Conservation (phyloP, 2,329 filamentous ascomycete species). For the Remersonia thermophila region DNA sequence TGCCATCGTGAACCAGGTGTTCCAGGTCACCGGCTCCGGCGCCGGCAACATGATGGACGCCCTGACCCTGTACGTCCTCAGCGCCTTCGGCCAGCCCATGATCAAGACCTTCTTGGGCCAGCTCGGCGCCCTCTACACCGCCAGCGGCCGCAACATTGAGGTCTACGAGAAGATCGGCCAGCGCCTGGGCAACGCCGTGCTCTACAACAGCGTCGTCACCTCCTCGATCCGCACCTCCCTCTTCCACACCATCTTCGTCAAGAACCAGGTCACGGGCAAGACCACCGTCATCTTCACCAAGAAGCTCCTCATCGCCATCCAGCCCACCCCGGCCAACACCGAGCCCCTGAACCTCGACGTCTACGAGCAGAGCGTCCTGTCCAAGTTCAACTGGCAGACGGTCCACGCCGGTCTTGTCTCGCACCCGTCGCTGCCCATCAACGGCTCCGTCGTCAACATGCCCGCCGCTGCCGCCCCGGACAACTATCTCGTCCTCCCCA, state of each 20-base stretch:
- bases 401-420: constrained; percentile 12
- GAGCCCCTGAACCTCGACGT: constrained; percentile 21
- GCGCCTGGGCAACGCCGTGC: constrained; percentile 25
- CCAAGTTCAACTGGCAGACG: constrained; percentile 11
- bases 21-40: constrained; percentile 11
- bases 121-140: constrained; percentile 21
- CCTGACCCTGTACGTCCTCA: constrained; percentile 10
- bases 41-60: constrained; percentile 10
- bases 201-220: constrained; percentile 25
- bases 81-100: constrained; percentile 17
- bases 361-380: constrained; percentile 5
- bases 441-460: constrained; percentile 20
- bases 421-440: constrained; percentile 14
- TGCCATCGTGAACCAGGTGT: constrained; percentile 12
- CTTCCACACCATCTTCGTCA: constrained; percentile 4
- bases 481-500: constrained; percentile 19
- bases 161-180: constrained; percentile 27
- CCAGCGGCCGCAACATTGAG: constrained; percentile 26
- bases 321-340: constrained; percentile 22
- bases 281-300: constrained; percentile 20
- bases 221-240: constrained; percentile 10
- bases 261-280: constrained; percentile 6
- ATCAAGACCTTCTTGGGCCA: constrained; percentile 21
- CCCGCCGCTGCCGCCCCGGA: constrained; percentile 16
- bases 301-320: constrained; percentile 24